A percentile compares a stretch with the other conserved stretches of the same genome.
Conservation (phyloP, 225 moss, liverwort and hornwort species). For the Asterella californica region DNA sequence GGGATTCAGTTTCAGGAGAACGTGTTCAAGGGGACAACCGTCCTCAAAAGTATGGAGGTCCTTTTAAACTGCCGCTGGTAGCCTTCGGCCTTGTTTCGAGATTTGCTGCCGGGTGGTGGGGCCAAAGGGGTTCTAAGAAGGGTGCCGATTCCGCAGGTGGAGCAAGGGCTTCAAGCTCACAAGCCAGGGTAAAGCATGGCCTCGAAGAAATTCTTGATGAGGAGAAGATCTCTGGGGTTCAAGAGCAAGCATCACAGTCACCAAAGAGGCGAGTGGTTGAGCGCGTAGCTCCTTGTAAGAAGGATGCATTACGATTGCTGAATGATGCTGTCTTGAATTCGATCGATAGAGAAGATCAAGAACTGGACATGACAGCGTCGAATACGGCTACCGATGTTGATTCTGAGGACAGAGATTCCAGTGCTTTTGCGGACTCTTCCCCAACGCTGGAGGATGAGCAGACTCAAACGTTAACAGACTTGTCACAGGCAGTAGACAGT, state of each 20-base stretch:
- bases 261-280: constrained; percentile 48
- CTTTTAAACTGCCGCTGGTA: constrained; percentile 57
- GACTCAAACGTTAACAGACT: constrained; percentile 17
- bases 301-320: constrained; percentile 23
- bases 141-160: constrained; percentile 21
- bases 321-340: constrained; percentile 29
- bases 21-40: constrained; percentile 15
- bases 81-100: constrained; percentile 77
- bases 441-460: constrained; percentile 16
- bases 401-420: constrained; percentile 21
- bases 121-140: constrained; percentile 55
- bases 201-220: constrained; percentile 75
- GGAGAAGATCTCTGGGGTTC: constrained; percentile 25
- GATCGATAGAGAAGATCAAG: constrained; percentile 29
- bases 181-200: constrained; percentile 48
- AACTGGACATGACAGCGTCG: constrained; percentile 21
- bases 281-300: constrained; percentile 26
- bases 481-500: constrained; percentile 20
- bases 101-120: constrained; percentile 75
- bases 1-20: constrained; percentile 27
- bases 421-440: constrained; percentile 21
- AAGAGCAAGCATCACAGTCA: constrained; percentile 26
- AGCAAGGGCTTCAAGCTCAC: constrained; percentile 42
- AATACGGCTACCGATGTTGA: constrained; percentile 19
- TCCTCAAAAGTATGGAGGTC: constrained; percentile 35